A percentile compares a stretch with the other conserved stretches of the same genome.
These are phyloP conservation scores for Candida golubevii DNA, from an alignment of 805 yeast genomes.

Conservation along the genomic window DNA sequence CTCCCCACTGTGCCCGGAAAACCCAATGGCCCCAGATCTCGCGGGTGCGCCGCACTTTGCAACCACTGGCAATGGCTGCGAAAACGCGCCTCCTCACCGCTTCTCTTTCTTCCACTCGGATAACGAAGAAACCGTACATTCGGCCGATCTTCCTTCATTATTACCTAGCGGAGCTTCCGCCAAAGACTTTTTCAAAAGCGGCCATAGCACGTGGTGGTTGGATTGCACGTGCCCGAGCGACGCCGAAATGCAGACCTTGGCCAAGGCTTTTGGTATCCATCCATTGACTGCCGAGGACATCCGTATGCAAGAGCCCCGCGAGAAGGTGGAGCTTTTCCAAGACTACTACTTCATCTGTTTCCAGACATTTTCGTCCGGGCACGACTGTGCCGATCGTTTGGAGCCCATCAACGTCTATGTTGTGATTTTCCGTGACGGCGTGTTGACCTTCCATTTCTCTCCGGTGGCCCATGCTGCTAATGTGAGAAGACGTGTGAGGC, in stretches of 20 bases:
- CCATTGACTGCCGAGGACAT: constrained; percentile 98
- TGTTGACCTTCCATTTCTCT: constrained; percentile 57
- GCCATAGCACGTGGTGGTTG: constrained; percentile 89
- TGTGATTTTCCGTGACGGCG: constrained; percentile 57
- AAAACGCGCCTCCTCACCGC: constrained; percentile 55
- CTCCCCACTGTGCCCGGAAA: not conserved
- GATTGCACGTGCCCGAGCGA: constrained; percentile 94
- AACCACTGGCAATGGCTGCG: constrained; percentile 17
- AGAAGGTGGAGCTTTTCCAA: constrained; percentile 88
- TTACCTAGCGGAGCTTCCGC: constrained; percentile 60
- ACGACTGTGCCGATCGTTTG: constrained; percentile 73
- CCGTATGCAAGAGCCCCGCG: constrained; percentile 93
- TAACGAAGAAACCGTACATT: constrained; percentile 81
- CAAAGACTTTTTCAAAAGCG: constrained; percentile 61
- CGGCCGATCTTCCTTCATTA: constrained; percentile 78
- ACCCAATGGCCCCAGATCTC: not conserved
- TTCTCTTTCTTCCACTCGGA: constrained; percentile 81
- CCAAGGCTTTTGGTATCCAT: constrained; percentile 94
- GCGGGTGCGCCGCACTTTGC: not conserved
- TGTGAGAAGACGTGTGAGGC: constrained; percentile 79
- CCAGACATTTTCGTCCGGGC: constrained; percentile 89
- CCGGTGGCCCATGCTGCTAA: constrained; percentile 59
- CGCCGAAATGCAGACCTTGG: constrained; percentile 84
- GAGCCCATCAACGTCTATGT: constrained; percentile 70
- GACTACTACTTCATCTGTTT: constrained; percentile 92